Evolutionary conservation across 2,329 filamentous ascomycete species (phyloP).

Genomic region (Penicillium sp.): DNA sequence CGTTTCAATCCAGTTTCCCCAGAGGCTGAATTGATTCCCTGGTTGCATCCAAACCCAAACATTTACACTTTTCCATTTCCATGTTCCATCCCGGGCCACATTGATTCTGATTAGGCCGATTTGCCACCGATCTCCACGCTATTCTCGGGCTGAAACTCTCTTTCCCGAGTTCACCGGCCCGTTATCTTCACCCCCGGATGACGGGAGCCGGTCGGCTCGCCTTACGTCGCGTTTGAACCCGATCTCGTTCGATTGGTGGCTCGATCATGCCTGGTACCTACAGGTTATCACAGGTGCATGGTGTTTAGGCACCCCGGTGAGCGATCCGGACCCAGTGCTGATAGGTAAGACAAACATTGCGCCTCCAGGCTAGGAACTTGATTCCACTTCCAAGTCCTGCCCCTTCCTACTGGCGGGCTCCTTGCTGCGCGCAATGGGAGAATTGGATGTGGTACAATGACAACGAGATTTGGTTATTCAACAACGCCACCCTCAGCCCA

Average conservation of each 20-base stretch:
- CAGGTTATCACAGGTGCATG: neutral
- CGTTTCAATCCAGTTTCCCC: too few relatives aligned
- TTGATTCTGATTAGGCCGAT: neutral
- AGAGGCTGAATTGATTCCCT: neutral
- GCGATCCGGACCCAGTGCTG: neutral
- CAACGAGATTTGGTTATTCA: neutral
- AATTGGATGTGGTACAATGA: neutral
- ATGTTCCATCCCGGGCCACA: neutral
- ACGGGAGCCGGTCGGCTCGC: neutral
- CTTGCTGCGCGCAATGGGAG: neutral
- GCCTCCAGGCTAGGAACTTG: neutral
- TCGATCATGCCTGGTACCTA: neutral
- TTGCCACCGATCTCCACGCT: neutral
- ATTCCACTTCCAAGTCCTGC: neutral
- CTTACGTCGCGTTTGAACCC: neutral
- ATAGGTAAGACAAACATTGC: neutral
- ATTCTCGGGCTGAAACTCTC: neutral
- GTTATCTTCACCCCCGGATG: neutral
- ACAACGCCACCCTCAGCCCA: neutral
- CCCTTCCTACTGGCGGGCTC: neutral
- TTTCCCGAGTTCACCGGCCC: neutral
- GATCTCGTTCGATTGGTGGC: neutral
- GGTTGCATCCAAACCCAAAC: neutral
- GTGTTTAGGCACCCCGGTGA: neutral
- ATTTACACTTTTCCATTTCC: neutral